These are phyloP conservation scores for Fusarium albidum DNA, from an alignment of 2,329 filamentous ascomycete genomes.

Conservation along the genomic window DNA sequence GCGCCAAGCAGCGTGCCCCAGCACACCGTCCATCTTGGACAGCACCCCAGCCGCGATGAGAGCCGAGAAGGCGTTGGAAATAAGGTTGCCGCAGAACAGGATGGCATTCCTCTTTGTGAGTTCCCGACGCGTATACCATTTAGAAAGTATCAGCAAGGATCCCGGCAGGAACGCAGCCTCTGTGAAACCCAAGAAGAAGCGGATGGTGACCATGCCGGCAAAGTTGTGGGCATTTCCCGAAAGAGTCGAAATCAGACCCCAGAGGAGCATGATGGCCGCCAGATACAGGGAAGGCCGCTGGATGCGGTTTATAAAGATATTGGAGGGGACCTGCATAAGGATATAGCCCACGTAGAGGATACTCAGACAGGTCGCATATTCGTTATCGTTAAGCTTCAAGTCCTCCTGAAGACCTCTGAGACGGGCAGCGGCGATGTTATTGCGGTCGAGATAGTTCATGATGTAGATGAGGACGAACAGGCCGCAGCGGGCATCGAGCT, in stretches of 20 bases:
- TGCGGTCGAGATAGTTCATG: conserved; percentile 72
- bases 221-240: conserved; percentile 61
- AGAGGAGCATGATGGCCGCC: conserved; percentile 59
- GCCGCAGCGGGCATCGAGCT: conserved; percentile 74
- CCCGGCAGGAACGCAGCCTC: conserved; percentile 72
- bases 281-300: conserved; percentile 60
- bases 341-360: conserved; percentile 74
- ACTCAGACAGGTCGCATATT: conserved; percentile 69
- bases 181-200: conserved; percentile 67
- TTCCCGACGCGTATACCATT: conserved; percentile 71
- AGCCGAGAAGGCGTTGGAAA: conserved; percentile 66
- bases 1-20: conserved; percentile 53
- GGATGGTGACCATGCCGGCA: conserved; percentile 59
- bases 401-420: conserved; percentile 71
- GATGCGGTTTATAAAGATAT: conserved; percentile 64
- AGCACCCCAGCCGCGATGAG: conserved; percentile 65
- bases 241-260: conserved; percentile 66
- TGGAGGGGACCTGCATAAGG: conserved; percentile 67
- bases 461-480: conserved; percentile 79
- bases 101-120: conserved; percentile 62
- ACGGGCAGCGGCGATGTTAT: conserved; percentile 72
- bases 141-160: conserved; percentile 68
- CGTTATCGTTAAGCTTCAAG: conserved; percentile 58
- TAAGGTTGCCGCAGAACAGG: conserved; percentile 65
- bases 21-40: conserved; percentile 61